These are phyloP conservation scores for Neonectria hederae DNA, from an alignment of 2,329 filamentous ascomycete genomes.

Conservation along the genomic window DNA sequence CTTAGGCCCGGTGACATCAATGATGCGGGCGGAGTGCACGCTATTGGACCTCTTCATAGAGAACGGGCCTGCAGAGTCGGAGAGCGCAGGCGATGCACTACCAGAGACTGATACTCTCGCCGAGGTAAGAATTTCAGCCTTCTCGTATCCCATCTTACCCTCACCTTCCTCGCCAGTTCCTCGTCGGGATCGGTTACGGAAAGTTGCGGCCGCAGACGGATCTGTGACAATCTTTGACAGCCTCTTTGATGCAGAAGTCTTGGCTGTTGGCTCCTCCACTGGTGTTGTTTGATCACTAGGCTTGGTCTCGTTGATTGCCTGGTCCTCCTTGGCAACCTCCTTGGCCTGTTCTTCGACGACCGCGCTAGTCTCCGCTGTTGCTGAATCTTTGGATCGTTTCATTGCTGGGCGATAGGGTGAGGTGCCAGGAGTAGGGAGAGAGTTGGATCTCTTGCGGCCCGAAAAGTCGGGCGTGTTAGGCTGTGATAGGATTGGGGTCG, in stretches of 20 bases:
- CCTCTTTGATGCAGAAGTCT: slow-evolving; percentile 28
- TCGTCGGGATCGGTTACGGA: slow-evolving; percentile 29
- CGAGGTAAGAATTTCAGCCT: slow-evolving; percentile 66
- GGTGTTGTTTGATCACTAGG: slow-evolving; percentile 16
- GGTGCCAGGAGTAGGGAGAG: slow-evolving; percentile 38
- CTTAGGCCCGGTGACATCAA: slow-evolving; percentile 64
- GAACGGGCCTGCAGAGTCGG: slow-evolving; percentile 56
- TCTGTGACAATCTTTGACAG: slow-evolving; percentile 40
- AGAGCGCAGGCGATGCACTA: slow-evolving; percentile 59
- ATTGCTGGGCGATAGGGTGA: slow-evolving; percentile 35
- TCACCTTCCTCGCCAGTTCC: slow-evolving; percentile 54
- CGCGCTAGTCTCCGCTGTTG: background rate
- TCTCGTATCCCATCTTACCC: slow-evolving; percentile 60
- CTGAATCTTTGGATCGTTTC: slow-evolving; percentile 27
- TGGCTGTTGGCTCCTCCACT: slow-evolving; percentile 17
- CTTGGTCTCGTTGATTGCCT: slow-evolving; percentile 12
- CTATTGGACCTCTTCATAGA: slow-evolving; percentile 55
- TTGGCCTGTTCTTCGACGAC: slow-evolving; percentile 17
- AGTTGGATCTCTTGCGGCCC: slow-evolving; percentile 47
- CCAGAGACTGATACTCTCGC: slow-evolving; percentile 65
- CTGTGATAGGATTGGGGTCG: slow-evolving; percentile 47
- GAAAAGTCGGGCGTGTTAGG: slow-evolving; percentile 48
- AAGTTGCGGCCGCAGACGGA: slow-evolving; percentile 5
- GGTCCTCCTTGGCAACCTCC: slow-evolving; percentile 19
- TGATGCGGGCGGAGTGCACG: slow-evolving; percentile 65